Evolutionary conservation across 768 basidiomycete genomes (phyloP).

Genomic region (Lepiota brunneoincarnata): DNA sequence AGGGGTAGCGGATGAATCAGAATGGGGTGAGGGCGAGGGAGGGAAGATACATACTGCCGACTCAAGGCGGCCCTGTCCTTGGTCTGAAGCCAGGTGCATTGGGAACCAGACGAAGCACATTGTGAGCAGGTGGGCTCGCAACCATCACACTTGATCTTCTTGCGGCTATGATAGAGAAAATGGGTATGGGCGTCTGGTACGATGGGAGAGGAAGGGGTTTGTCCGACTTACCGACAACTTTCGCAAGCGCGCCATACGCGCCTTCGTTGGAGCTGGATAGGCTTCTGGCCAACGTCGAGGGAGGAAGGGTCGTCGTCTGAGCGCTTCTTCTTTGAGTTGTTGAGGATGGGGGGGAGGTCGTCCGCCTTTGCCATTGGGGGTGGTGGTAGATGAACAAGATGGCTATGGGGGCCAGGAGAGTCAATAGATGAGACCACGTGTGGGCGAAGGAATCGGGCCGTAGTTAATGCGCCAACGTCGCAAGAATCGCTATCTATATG

Average conservation of each 20-base stretch:
- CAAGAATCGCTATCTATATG: background rate
- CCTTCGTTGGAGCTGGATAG: slow-evolving; percentile 73
- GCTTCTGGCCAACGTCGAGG: slow-evolving; percentile 60
- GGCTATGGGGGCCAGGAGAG: slow-evolving; percentile 20
- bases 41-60: slow-evolving; percentile 64
- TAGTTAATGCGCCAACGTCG: background rate
- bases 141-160: slow-evolving; percentile 94
- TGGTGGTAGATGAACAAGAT: slow-evolving; percentile 20
- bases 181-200: slow-evolving; percentile 13
- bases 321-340: slow-evolving; percentile 77
- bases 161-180: slow-evolving; percentile 50
- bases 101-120: slow-evolving; percentile 68
- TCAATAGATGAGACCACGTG: slow-evolving; percentile 27
- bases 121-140: slow-evolving; percentile 84
- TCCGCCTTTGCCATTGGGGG: slow-evolving; percentile 48
- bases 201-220: slow-evolving; percentile 17
- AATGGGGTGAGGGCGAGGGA: slow-evolving; percentile 1
- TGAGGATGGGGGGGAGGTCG: slow-evolving; percentile 43
- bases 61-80: slow-evolving; percentile 89
- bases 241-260: slow-evolving; percentile 91
- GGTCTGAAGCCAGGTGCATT: slow-evolving; percentile 88
- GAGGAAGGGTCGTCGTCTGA: slow-evolving; percentile 55
- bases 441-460: slow-evolving; percentile 22
- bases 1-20: slow-evolving; percentile 13
- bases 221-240: slow-evolving; percentile 68